Conservation (phyloP, 495 filamentous ascomycete genomes). For the Elaphomyces granulatus region DNA sequence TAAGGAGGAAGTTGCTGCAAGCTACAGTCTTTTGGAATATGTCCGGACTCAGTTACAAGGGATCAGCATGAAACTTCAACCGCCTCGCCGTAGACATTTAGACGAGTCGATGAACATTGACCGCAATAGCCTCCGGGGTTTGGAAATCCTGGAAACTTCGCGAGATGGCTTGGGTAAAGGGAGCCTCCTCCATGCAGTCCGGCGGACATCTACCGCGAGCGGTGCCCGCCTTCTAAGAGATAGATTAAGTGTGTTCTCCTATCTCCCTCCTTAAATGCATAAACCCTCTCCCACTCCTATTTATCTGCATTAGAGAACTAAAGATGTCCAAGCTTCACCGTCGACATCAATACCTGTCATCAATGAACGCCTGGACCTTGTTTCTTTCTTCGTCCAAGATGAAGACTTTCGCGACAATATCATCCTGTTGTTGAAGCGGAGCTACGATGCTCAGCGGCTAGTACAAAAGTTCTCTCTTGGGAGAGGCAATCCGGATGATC, state of each 20-base stretch:
- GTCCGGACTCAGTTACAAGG: slow-evolving; percentile 64
- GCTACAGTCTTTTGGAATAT: slow-evolving; percentile 65
- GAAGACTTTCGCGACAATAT: slow-evolving; percentile 51
- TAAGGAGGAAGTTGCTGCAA: slow-evolving; percentile 42
- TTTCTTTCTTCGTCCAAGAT: slow-evolving; percentile 53
- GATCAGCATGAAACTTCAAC: slow-evolving; percentile 69
- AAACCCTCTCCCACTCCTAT: slow-evolving; percentile 3
- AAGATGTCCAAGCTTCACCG: slow-evolving; percentile 58
- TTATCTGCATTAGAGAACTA: too few relatives aligned
- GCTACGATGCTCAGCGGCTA: slow-evolving; percentile 75
- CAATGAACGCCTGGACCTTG: slow-evolving; percentile 66
- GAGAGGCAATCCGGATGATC: slow-evolving; percentile 85
- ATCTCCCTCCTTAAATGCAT: not conserved
- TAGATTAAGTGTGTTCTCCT: slow-evolving; percentile 50
- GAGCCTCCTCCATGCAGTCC: slow-evolving; percentile 76
- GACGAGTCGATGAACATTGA: slow-evolving; percentile 81
- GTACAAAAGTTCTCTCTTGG: slow-evolving; percentile 88
- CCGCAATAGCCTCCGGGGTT: slow-evolving; percentile 70
- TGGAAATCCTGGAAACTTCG: slow-evolving; percentile 79
- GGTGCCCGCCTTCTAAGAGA: slow-evolving; percentile 69
- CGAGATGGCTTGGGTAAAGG: slow-evolving; percentile 60
- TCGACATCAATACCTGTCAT: slow-evolving; percentile 74
- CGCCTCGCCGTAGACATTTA: slow-evolving; percentile 55
- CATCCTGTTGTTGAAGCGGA: slow-evolving; percentile 50
- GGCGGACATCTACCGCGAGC: slow-evolving; percentile 78